Evolutionary conservation across 2,329 filamentous ascomycete species (phyloP).

Genomic region (Epichloe scottii): DNA sequence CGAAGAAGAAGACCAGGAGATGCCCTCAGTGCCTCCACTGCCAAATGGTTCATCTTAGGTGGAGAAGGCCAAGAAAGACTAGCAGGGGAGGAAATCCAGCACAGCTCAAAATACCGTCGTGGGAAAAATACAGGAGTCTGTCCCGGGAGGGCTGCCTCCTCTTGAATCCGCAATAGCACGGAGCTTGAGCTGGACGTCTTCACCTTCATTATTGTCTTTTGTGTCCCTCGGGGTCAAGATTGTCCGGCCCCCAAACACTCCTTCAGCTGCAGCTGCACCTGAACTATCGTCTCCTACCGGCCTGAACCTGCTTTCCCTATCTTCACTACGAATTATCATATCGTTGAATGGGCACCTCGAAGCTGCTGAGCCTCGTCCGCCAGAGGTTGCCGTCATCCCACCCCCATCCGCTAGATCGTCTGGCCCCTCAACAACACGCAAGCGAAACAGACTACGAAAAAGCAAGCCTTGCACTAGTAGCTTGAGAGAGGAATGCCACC

Average conservation of each 20-base stretch:
- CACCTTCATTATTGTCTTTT: not conserved
- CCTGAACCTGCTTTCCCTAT: no score
- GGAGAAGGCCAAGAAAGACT: not conserved
- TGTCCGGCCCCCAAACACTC: not conserved
- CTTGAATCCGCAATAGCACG: not conserved
- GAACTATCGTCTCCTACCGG: no score
- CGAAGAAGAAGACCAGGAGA: slow-evolving; percentile 27
- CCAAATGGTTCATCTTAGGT: slow-evolving; percentile 26
- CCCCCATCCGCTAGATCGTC: no score
- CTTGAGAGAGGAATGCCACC: not conserved
- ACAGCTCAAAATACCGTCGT: not conserved
- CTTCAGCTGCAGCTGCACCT: no score
- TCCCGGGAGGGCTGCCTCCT: not conserved
- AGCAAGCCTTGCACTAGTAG: not conserved
- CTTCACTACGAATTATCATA: no score
- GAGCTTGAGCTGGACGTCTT: not conserved
- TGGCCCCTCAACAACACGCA: not conserved
- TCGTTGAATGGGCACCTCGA: no score
- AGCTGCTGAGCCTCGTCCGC: no score
- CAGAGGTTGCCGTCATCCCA: no score
- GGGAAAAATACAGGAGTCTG: not conserved
- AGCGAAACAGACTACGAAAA: slow-evolving; percentile 1
- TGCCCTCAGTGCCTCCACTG: slow-evolving; percentile 31
- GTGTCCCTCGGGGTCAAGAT: not conserved
- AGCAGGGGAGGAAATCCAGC: not conserved